Conservation (phyloP, 108 stramenopile species). For the Skeletonema menzelii region DNA sequence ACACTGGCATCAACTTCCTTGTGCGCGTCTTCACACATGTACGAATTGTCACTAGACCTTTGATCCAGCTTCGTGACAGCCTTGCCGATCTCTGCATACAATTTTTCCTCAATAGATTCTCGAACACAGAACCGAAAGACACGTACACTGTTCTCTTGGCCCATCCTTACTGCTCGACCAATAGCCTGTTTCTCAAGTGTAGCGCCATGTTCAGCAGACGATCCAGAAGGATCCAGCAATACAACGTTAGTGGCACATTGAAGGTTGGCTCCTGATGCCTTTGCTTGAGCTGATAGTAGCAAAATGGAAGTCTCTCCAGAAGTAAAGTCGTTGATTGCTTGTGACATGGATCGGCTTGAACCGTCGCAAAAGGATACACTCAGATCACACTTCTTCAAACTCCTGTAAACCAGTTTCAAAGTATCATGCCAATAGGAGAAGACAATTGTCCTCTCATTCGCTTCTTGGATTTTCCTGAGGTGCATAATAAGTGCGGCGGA, state of each 20-base stretch:
- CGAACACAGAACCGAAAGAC: constrained; percentile 31
- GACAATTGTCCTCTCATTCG: constrained; percentile 19
- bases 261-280: constrained; percentile 39
- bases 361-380: constrained; percentile 36
- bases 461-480: not conserved
- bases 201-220: constrained; percentile 25
- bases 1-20: constrained; percentile 12
- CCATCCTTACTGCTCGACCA: constrained; percentile 38
- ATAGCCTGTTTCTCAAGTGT: constrained; percentile 34
- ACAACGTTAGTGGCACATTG: constrained; percentile 32
- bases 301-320: constrained; percentile 10
- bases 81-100: constrained; percentile 19
- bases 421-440: constrained; percentile 43
- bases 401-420: constrained; percentile 15
- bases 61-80: constrained; percentile 6
- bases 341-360: constrained; percentile 8
- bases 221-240: constrained; percentile 27
- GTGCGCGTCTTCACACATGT: constrained; percentile 36
- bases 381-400: constrained; percentile 17
- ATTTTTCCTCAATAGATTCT: constrained; percentile 21
- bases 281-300: constrained; percentile 35
- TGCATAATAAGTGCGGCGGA: constrained; percentile 30
- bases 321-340: constrained; percentile 25
- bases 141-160: constrained; percentile 24
- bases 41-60: constrained; percentile 17